Percentiles rank a stretch among this genome's conserved stretches.
Evolutionary conservation across 2,329 filamentous ascomycete species (phyloP).

Genomic region (Fonsecaea pedrosoi): DNA sequence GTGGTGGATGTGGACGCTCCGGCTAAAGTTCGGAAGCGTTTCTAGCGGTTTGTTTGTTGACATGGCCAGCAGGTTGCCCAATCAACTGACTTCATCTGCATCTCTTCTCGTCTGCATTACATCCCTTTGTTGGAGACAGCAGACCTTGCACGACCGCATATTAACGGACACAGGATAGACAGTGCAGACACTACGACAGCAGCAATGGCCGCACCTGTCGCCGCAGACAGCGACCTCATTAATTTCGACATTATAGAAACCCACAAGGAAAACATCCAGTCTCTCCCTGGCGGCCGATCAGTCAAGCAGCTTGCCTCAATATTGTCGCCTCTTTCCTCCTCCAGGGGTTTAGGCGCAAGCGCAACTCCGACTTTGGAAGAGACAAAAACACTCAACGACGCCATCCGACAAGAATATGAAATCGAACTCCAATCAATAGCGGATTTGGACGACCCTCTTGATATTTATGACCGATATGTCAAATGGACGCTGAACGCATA

Average conservation of each 20-base stretch:
- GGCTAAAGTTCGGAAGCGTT: constrained; percentile 7
- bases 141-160: constrained; percentile 21
- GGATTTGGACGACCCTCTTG: constrained; percentile 93
- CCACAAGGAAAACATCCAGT: constrained; percentile 98
- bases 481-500: constrained; percentile 97
- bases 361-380: constrained; percentile 69
- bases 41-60: constrained; percentile 17
- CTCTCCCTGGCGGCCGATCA: constrained; percentile 84
- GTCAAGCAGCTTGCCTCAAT: constrained; percentile 83
- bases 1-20: background rate
- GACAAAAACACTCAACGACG: constrained; percentile 78
- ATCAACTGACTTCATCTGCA: constrained; percentile 14
- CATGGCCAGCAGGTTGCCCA: constrained; percentile 6
- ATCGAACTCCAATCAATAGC: constrained; percentile 76
- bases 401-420: constrained; percentile 83
- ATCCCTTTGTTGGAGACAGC: constrained; percentile 16
- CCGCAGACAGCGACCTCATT: constrained; percentile 49
- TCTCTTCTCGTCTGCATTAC: constrained; percentile 4
- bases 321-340: constrained; percentile 65
- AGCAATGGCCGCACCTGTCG: constrained; percentile 32
- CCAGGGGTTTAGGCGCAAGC: constrained; percentile 55
- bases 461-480: constrained; percentile 94
- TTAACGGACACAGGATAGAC: constrained; percentile 28
- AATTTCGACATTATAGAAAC: constrained; percentile 91
- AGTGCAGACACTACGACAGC: constrained; percentile 22